phyloP scores from a whole-genome alignment of 2,329 filamentous ascomycete species.

The Penicillium sp. region DNA sequence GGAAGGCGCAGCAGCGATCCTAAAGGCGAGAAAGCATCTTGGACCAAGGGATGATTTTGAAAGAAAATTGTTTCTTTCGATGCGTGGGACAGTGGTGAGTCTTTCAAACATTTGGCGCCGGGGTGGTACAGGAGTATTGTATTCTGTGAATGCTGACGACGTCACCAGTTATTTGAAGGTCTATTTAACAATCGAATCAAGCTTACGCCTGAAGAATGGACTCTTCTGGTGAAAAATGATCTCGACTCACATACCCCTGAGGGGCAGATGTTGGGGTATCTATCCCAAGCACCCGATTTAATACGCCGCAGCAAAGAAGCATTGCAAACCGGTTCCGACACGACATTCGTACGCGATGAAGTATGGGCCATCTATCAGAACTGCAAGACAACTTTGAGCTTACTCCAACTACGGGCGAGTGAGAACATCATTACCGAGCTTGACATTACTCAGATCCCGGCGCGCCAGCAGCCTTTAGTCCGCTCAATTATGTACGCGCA shows the following conservation, averaged over 20 bases:
- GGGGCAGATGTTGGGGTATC: conserved; percentile 30
- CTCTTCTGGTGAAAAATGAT: conserved; percentile 30
- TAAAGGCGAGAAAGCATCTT: conserved; percentile 33
- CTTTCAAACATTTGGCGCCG: neutral
- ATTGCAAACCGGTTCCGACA: conserved; percentile 6
- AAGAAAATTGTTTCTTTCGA: conserved; percentile 30
- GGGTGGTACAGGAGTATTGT: too few relatives aligned
- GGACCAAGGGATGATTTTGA: conserved; percentile 36
- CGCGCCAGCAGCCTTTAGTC: conserved; percentile 1
- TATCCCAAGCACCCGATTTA: conserved; percentile 32
- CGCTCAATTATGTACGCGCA: conserved; percentile 26
- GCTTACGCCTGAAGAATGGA: conserved; percentile 35
- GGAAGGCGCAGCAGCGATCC: conserved; percentile 36
- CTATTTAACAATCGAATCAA: conserved; percentile 35
- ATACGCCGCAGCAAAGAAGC: conserved; percentile 26
- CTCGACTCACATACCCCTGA: conserved; percentile 28
- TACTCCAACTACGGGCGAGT: conserved; percentile 16
- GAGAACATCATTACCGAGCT: conserved; percentile 9
- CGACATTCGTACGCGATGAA: conserved; percentile 18
- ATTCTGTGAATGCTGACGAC: neutral
- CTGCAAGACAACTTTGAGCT: conserved; percentile 17
- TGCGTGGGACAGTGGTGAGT: conserved; percentile 38
- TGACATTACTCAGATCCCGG: neutral
- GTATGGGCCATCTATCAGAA: conserved; percentile 23
- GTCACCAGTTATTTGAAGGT: conserved; percentile 35